Base-by-base conservation (phyloP, 2,329 filamentous ascomycete genomes). In the Venturia asperata region DNA sequence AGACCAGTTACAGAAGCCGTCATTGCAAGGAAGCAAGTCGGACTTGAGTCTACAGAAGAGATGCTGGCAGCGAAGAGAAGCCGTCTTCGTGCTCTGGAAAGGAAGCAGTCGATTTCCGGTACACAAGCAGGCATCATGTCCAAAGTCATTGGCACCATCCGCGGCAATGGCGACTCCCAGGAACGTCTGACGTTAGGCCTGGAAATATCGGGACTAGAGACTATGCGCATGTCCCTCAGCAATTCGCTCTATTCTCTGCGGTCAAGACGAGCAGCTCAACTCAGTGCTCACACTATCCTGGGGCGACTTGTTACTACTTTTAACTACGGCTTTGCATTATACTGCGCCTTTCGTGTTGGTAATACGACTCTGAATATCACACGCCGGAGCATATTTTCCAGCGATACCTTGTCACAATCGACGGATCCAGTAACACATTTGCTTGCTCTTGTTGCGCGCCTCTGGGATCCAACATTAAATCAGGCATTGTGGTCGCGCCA, bases 381-480 rank as follows among this genome's bases (percentile, higher is more conserved):
- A 5, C 87, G 87, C 5, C 86, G 90, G 10, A 61, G n/a, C n/a
- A 34, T 65, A 41, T 65, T 65, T 30, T 64, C 63, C 27, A 64
- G 34, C 49, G 21, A 11, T 7, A 27, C 49, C n/a, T 7, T 19
- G 15, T 43, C 77, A 78, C 52, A 58, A 4, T 45, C 52, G 15
- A 61, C 55, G 47, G 92, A 96, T 72, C 91, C 91, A 0, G 89
- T 96, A 73, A 95, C 89, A 77, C 89, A 91, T 68, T 82, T 93
- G 67, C 83, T 96, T 10, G 89, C 90, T 5, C 81, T 95, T 15
- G 77, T 96, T 21, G 90, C 90, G 4, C 87, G 88, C 65, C 90
- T 95, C 77, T 92, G 90, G 84, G 90, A 95, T 72, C 89, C 90
- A 2, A 85, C 87, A 67, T 83, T 96, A 34, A 89, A 96, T 76